Evolutionary conservation across 2,329 filamentous ascomycete species (phyloP).

Genomic region (Microsporum audouinii): DNA sequence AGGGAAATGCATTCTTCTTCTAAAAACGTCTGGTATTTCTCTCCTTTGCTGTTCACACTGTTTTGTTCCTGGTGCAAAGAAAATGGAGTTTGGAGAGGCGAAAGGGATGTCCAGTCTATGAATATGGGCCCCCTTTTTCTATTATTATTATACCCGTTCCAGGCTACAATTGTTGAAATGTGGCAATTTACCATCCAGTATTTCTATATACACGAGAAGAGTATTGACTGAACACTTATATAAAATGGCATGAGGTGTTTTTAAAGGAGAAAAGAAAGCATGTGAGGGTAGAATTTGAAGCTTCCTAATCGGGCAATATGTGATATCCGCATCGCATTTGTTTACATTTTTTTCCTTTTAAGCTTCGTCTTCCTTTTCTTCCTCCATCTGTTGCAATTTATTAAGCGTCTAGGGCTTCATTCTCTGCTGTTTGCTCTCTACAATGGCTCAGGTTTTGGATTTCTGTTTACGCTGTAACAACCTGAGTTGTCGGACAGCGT

Average conservation of each 20-base stretch:
- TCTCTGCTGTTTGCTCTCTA: neutral
- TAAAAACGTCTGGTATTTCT: conserved; percentile 22
- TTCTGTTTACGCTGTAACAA: conserved; percentile 66
- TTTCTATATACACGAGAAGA: neutral
- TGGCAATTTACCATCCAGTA: neutral
- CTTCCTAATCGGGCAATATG: neutral
- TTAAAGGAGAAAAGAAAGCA: neutral
- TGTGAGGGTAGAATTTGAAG: neutral
- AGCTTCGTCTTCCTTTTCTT: neutral
- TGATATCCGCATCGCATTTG: neutral
- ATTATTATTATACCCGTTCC: neutral
- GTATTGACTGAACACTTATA: neutral
- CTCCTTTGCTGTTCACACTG: neutral
- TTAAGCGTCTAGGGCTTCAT: neutral
- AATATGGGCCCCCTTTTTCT: neutral
- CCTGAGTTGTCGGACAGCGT: conserved; percentile 59
- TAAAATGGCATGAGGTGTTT: neutral
- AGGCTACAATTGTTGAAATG: neutral
- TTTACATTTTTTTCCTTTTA: neutral
- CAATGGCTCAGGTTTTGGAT: conserved; percentile 48
- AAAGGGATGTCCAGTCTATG: neutral
- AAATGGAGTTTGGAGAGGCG: neutral
- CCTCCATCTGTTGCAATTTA: neutral
- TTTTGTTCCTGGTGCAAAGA: neutral
- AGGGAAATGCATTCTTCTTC: conserved; percentile 92